Conservation (phyloP, 768 basidiomycete genomes). For the Lactifluus subvellereus region DNA sequence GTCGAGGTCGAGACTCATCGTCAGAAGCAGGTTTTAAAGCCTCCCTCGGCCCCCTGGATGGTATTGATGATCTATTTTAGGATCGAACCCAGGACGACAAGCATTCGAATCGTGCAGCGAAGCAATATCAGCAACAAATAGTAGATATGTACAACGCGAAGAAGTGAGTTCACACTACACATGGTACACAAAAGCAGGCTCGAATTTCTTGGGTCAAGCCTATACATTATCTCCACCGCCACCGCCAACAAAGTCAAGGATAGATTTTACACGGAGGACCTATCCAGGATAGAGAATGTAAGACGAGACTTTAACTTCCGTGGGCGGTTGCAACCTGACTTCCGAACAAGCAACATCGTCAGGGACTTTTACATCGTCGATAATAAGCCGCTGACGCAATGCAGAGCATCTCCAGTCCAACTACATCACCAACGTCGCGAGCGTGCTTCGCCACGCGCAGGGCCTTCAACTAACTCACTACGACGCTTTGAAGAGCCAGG, state of each 20-base stretch:
- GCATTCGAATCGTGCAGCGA: slow-evolving; percentile 66
- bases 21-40: slow-evolving; percentile 64
- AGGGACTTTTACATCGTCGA: slow-evolving; percentile 24
- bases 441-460: slow-evolving; percentile 55
- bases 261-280: slow-evolving; percentile 63
- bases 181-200: slow-evolving; percentile 2
- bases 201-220: slow-evolving; percentile 34
- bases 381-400: slow-evolving; percentile 16
- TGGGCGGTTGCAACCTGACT: slow-evolving; percentile 9
- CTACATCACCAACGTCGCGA: slow-evolving; percentile 50
- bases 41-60: slow-evolving; percentile 5
- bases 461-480: slow-evolving; percentile 53
- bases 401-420: slow-evolving; percentile 66
- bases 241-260: slow-evolving; percentile 64
- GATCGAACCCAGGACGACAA: slow-evolving; percentile 64
- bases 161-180: slow-evolving; percentile 46
- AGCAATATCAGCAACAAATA: slow-evolving; percentile 70
- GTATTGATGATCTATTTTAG: slow-evolving; percentile 34
- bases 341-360: slow-evolving; percentile 61
- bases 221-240: slow-evolving; percentile 64
- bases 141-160: slow-evolving; percentile 76
- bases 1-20: slow-evolving; percentile 62
- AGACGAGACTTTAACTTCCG: slow-evolving; percentile 28
- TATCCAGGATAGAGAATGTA: slow-evolving; percentile 70
- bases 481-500: slow-evolving; percentile 48